These are phyloP conservation scores for Boletales sp. DNA, from an alignment of 768 basidiomycete species.

Conservation along the genomic window DNA sequence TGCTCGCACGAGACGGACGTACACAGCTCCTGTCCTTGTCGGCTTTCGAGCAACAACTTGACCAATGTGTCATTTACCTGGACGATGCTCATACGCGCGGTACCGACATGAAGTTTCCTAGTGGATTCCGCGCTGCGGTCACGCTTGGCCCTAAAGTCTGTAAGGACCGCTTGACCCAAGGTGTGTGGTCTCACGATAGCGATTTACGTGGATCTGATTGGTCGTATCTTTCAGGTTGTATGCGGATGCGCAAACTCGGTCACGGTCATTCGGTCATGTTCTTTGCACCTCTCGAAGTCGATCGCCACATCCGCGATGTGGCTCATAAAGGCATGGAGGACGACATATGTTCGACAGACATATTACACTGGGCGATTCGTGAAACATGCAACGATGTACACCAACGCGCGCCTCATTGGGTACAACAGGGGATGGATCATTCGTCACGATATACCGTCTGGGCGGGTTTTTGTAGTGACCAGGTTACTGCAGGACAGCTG, in stretches of 20 bases:
- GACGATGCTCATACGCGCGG: no score
- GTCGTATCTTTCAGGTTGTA: conserved; percentile 39
- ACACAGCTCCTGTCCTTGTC: no score
- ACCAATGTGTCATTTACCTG: no score
- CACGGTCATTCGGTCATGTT: conserved; percentile 45
- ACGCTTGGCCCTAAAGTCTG: no score
- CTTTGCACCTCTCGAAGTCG: conserved; percentile 44
- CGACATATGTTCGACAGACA: conserved; percentile 23
- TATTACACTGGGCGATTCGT: conserved; percentile 42
- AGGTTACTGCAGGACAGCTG: conserved; percentile 2
- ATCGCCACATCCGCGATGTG: conserved; percentile 33
- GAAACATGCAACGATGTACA: conserved; percentile 43
- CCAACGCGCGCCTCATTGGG: conserved; percentile 40
- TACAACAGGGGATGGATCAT: conserved; percentile 40
- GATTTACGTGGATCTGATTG: no score
- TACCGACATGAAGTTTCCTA: no score
- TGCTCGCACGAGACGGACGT: no score
- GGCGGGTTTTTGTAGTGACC: conserved; percentile 10
- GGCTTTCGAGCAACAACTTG: no score
- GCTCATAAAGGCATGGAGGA: conserved; percentile 4
- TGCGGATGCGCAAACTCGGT: conserved; percentile 53
- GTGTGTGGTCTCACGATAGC: no score
- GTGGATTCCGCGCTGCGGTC: no score
- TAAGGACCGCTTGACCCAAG: conserved; percentile 10
- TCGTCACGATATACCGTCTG: conserved; percentile 23